These are phyloP conservation scores for Lonicera japonica DNA, from an alignment of 129 eudicot species.

Conservation along the genomic window DNA sequence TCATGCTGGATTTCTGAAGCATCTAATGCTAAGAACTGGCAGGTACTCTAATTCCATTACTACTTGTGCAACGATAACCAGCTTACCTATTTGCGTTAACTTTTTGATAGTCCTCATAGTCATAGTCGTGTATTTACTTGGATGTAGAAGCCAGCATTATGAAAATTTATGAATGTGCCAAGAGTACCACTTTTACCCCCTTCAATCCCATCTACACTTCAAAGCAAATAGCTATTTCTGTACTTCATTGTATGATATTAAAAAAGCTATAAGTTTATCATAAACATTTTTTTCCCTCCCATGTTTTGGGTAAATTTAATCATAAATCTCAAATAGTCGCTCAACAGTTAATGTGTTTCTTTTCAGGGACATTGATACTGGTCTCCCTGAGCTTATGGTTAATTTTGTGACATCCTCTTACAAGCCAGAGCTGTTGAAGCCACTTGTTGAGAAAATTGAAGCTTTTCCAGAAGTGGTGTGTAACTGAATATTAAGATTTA, in stretches of 20 bases:
- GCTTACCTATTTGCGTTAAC: slow-evolving; percentile 4
- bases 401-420: slow-evolving; percentile 91
- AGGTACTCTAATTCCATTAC: slow-evolving; percentile 38
- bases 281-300: too few species aligned
- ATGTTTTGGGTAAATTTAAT: not conserved
- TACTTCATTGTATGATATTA: too few species aligned
- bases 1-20: slow-evolving; percentile 82
- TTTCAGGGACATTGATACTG: slow-evolving; percentile 60
- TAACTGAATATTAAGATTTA: not conserved
- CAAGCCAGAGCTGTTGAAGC: slow-evolving; percentile 74
- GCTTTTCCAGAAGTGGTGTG: slow-evolving; percentile 78
- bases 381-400: slow-evolving; percentile 75
- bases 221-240: too few species aligned
- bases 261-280: too few species aligned
- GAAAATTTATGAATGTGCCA: too few species aligned
- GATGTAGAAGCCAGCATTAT: not conserved
- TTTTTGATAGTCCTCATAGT: not conserved
- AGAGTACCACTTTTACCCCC: not conserved
- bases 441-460: slow-evolving; percentile 71
- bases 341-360: not conserved
- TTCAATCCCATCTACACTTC: too few species aligned
- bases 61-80: not conserved
- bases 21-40: slow-evolving; percentile 82
- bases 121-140: not conserved
- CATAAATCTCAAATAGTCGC: not conserved